Percentiles rank a stretch among this genome's conserved stretches.
Evolutionary conservation across 768 basidiomycete species (phyloP).

Genomic region (Termitomyces eurrhizus): DNA sequence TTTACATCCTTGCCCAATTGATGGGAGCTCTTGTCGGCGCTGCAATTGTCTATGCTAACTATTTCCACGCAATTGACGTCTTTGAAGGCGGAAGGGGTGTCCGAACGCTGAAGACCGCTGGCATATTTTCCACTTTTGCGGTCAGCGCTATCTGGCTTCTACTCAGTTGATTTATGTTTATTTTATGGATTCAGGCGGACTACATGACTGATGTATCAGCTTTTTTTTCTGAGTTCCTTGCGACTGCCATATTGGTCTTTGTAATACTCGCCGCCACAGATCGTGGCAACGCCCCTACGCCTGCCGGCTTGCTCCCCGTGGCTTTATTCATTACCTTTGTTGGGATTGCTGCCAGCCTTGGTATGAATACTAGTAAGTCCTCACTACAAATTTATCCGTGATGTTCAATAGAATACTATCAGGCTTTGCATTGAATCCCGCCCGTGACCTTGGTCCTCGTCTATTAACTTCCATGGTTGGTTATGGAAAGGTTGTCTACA

Average conservation of each 20-base stretch:
- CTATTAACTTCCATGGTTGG: slow-evolving; percentile 69
- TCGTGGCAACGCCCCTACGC: slow-evolving; percentile 44
- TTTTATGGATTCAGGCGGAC: slow-evolving; percentile 10
- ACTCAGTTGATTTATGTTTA: background rate
- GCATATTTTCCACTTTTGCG: slow-evolving; percentile 58
- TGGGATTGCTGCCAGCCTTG: slow-evolving; percentile 53
- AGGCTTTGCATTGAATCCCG: slow-evolving; percentile 35
- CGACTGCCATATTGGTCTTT: slow-evolving; percentile 53
- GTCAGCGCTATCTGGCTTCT: slow-evolving; percentile 29
- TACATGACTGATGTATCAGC: slow-evolving; percentile 34
- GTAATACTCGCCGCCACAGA: slow-evolving; percentile 54
- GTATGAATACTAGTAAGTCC: slow-evolving; percentile 52
- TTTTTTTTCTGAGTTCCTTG: slow-evolving; percentile 55
- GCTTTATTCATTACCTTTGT: slow-evolving; percentile 55
- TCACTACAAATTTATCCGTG: background rate
- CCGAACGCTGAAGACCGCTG: slow-evolving; percentile 53
- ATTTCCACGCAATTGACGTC: slow-evolving; percentile 62
- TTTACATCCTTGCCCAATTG: slow-evolving; percentile 57
- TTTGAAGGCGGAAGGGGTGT: slow-evolving; percentile 53
- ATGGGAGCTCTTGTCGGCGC: slow-evolving; percentile 62
- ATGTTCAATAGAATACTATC: background rate
- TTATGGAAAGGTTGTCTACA: slow-evolving; percentile 50
- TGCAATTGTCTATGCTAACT: slow-evolving; percentile 60
- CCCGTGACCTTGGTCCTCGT: slow-evolving; percentile 55
- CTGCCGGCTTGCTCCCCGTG: slow-evolving; percentile 51